phyloP scores from a whole-genome alignment of 2,329 filamentous ascomycete species.

The Xylariaceae sp. region DNA sequence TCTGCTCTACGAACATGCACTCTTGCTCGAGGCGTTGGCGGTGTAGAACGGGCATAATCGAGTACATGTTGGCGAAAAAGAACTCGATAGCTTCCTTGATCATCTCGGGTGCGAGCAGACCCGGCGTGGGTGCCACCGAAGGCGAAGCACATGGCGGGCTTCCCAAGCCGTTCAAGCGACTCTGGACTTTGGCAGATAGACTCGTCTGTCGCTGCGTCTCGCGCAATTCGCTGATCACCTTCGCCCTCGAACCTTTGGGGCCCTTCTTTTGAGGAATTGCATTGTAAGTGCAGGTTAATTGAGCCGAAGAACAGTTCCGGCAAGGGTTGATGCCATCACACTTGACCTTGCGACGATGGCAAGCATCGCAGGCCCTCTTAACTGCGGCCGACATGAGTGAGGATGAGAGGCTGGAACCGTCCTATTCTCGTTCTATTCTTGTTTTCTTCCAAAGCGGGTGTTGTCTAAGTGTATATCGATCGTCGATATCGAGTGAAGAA shows the following conservation, averaged over 20 bases:
- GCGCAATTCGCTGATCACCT: constrained; percentile 68
- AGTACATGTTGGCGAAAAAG: constrained; percentile 63
- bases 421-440: neutral
- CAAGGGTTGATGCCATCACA: constrained; percentile 68
- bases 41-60: constrained; percentile 58
- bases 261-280: constrained; percentile 72
- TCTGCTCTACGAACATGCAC: constrained; percentile 55
- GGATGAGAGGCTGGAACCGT: neutral
- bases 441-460: neutral
- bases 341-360: constrained; percentile 69
- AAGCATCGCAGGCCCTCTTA: constrained; percentile 63
- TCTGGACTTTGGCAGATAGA: constrained; percentile 57
- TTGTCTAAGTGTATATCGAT: neutral
- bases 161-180: constrained; percentile 51
- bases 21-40: constrained; percentile 54
- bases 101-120: constrained; percentile 56
- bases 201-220: constrained; percentile 63
- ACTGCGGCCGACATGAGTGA: constrained; percentile 36
- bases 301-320: constrained; percentile 62
- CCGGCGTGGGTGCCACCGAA: constrained; percentile 50
- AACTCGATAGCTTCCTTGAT: constrained; percentile 63
- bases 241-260: constrained; percentile 67
- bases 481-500: neutral
- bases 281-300: constrained; percentile 67
- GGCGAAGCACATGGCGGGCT: constrained; percentile 42